Evolutionary conservation across 176 grass and related monocot genomes (phyloP).

Genomic region (Triticum timopheevii): DNA sequence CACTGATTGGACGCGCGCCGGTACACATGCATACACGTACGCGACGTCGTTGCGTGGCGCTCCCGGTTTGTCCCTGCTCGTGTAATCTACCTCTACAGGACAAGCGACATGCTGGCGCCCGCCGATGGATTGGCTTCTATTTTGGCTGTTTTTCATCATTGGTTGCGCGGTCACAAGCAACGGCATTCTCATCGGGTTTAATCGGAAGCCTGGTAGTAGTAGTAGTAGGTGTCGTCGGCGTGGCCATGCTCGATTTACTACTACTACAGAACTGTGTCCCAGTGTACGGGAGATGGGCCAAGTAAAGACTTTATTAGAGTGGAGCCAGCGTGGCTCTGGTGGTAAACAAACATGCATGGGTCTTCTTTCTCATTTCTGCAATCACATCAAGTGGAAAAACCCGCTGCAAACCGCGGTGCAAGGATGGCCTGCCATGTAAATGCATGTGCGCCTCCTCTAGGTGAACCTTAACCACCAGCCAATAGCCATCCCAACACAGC

Average conservation of each 20-base stretch:
- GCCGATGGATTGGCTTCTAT: not conserved
- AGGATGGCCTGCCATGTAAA: not conserved
- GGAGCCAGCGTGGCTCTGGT: not conserved
- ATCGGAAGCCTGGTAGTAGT: too few species aligned
- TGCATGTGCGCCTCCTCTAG: not conserved
- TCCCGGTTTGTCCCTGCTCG: not conserved
- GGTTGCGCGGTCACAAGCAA: slow-evolving; percentile 33
- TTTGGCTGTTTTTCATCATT: not conserved
- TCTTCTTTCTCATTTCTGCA: not conserved
- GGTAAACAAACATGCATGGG: not conserved
- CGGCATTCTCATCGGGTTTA: not conserved
- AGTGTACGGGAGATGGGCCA: not conserved
- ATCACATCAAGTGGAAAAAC: not conserved
- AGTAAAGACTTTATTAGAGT: not conserved
- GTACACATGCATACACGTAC: not conserved
- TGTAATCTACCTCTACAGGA: slow-evolving; percentile 11
- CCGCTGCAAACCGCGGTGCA: not conserved
- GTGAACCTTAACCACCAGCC: not conserved
- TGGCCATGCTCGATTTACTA: not conserved
- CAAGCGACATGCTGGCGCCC: slow-evolving; percentile 22
- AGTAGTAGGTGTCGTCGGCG: too few species aligned
- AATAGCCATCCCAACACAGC: not conserved
- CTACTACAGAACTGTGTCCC: not conserved
- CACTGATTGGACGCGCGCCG: not conserved
- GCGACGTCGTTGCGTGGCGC: not conserved